These are phyloP conservation scores for Cajanus cajan DNA, from an alignment of 306 rosid species.

Conservation along the genomic window DNA sequence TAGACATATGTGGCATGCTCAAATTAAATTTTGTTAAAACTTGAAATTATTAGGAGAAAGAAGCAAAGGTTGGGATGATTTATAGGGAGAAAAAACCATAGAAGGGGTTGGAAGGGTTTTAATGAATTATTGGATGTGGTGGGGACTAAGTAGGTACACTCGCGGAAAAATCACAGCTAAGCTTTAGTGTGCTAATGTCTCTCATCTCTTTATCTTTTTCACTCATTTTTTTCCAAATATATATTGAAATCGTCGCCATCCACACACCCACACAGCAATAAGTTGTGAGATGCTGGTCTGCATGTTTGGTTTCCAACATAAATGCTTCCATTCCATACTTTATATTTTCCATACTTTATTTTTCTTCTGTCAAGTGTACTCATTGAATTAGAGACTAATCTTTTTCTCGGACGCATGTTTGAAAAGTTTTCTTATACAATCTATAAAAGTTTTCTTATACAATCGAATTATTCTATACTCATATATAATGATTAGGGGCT, in stretches of 20 bases:
- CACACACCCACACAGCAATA: constrained; percentile 60
- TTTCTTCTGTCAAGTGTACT: too few species aligned
- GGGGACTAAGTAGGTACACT: constrained; percentile 1
- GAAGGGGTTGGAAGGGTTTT: neutral
- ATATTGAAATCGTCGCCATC: constrained; percentile 48
- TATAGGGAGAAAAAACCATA: constrained; percentile 23
- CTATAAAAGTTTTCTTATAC: too few species aligned
- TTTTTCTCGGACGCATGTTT: too few species aligned
- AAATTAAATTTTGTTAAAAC: neutral
- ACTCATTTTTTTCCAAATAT: constrained; percentile 18
- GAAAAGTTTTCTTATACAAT: too few species aligned
- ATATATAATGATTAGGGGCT: too few species aligned
- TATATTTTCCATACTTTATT: too few species aligned
- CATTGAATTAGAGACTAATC: too few species aligned
- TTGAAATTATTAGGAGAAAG: neutral
- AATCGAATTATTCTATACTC: too few species aligned
- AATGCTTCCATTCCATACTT: constrained; percentile 38
- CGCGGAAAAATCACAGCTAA: constrained; percentile 25
- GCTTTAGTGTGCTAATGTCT: neutral
- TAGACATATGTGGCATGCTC: constrained; percentile 41
- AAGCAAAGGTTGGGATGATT: neutral
- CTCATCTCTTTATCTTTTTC: neutral
- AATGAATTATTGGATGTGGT: constrained; percentile 23
- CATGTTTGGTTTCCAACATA: constrained; percentile 56
- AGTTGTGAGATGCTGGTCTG: constrained; percentile 44